Conservation (phyloP, 169 alveolate genomes). For the Plasmodium knowlesi region DNA sequence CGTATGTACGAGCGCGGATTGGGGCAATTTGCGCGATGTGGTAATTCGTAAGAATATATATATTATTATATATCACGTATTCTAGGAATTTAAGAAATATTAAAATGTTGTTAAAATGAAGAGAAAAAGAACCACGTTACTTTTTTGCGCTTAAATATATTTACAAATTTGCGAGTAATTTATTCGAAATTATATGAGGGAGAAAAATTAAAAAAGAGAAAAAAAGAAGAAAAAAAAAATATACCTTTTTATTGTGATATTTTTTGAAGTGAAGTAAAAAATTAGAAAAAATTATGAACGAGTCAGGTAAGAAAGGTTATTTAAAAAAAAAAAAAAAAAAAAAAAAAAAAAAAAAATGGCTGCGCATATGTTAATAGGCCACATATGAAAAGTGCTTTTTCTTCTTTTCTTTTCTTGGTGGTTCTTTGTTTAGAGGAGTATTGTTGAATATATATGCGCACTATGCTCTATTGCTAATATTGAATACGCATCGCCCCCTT, state of each 20-base stretch:
- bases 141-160: background rate
- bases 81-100: background rate
- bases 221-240: no score
- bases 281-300: background rate
- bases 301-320: background rate
- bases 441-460: background rate
- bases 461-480: background rate
- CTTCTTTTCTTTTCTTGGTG: background rate
- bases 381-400: background rate
- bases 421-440: background rate
- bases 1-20: background rate
- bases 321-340: no score
- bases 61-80: slow-evolving; percentile 6
- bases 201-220: no score
- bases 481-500: background rate
- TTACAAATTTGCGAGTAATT: background rate
- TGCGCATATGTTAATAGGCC: background rate
- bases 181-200: background rate
- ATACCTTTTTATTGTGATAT: background rate
- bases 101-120: slow-evolving; percentile 2
- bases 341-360: background rate
- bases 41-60: background rate
- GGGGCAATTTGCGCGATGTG: background rate
- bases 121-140: background rate
- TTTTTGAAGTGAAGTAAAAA: background rate